Base-by-base conservation (phyloP, 2,329 filamentous ascomycete species). In the Botryotinia convoluta region DNA sequence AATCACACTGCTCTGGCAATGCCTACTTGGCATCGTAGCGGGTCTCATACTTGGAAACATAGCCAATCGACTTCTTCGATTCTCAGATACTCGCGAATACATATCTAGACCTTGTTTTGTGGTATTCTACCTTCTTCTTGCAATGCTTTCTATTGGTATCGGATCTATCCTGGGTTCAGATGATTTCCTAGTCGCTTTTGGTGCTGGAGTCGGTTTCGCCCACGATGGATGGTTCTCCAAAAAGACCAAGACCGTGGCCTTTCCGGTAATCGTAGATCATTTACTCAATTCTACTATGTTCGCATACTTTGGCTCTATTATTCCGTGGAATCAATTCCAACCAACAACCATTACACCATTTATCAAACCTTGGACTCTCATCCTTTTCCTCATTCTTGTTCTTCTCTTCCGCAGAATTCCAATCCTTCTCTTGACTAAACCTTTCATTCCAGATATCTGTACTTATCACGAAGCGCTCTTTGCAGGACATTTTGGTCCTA, bases 181-280 rank as follows among this genome's bases (percentile, higher is more conserved):
- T 75, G 87, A 89, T 78, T 89, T 89, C 78, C 83, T 89, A 0
- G 85, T 88, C 5, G 84, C 86, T 0, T 89, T 89, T 74, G 84
- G 84, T n/a, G 86, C 86, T 0, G 87, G 87, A 9, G 83, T 86
- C 37, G 86, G 85, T 5, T 89, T 89, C 77, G 84, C 85, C 2
- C 84, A 86, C 72, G 85, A 86, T 74, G 86, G 87, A 51, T 88
- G 86, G 83, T 87, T 86, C 72, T 81, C 83, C 2, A 84, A 83
- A 60, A 84, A 85, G 75, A 86, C 82, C 4, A 81, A 82, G 9
- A 82, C 84, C 48, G 83, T 85, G 0, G 80, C 84, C 2, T 82
- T 89, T 1, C 85, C 85, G 0, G 80, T 84, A 18, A 83, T 89
- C 63, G 83, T 88, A 70, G 87, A 89, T 75, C 78, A 88, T 42